A percentile compares a stretch with the other conserved stretches of the same genome.
These are phyloP conservation scores for Aspergillus fumigatus DNA, from an alignment of 2,329 filamentous ascomycete genomes.

Conservation along the genomic window DNA sequence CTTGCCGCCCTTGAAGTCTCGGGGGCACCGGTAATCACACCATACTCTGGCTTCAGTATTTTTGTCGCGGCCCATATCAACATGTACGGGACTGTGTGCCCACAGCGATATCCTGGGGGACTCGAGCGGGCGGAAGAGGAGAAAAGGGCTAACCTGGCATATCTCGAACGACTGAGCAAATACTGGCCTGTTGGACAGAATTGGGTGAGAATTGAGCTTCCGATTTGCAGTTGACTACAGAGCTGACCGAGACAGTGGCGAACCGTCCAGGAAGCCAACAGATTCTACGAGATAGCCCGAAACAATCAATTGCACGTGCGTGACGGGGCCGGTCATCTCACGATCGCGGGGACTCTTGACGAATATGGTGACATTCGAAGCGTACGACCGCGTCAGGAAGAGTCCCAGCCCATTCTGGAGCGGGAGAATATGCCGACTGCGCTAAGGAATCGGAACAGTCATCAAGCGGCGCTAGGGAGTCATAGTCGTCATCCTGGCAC, in stretches of 20 bases:
- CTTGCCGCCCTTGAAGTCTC: slow-evolving; percentile 28
- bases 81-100: slow-evolving; percentile 35
- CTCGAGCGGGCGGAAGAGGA: slow-evolving; percentile 27
- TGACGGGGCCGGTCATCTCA: slow-evolving; percentile 22
- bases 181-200: slow-evolving; percentile 33
- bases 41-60: slow-evolving; percentile 35
- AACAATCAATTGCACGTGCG: slow-evolving; percentile 20
- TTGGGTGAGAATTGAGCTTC: slow-evolving; percentile 22
- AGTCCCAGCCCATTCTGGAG: slow-evolving; percentile 6
- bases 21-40: slow-evolving; percentile 30
- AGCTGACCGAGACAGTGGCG: slow-evolving; percentile 25
- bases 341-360: slow-evolving; percentile 31
- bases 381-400: slow-evolving; percentile 21
- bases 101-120: slow-evolving; percentile 30
- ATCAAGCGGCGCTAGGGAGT: not conserved
- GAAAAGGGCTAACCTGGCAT: slow-evolving; percentile 28
- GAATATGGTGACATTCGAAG: slow-evolving; percentile 35
- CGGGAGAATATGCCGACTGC: slow-evolving; percentile 5
- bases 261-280: slow-evolving; percentile 32
- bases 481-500: not conserved
- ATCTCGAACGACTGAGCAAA: slow-evolving; percentile 29
- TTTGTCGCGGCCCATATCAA: slow-evolving; percentile 37
- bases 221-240: too few relatives aligned
- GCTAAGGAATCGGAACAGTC: not conserved
- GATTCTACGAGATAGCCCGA: slow-evolving; percentile 31